Conservation (phyloP, 2,329 filamentous ascomycete genomes). For the Pseudogymnoascus sp. region DNA sequence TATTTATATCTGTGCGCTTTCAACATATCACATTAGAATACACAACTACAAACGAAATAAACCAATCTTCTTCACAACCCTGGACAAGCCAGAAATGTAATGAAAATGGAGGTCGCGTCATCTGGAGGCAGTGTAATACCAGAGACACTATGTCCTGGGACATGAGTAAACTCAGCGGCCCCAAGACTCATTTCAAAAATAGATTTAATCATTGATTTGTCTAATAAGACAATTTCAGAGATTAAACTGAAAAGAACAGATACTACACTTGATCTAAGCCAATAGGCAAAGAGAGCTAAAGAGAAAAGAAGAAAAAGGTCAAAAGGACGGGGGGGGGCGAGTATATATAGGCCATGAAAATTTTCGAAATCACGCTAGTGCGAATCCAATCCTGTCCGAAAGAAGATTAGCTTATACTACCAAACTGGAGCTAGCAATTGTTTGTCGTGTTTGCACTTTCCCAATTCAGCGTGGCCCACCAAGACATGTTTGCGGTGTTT, state of each 20-base stretch:
- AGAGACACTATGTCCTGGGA: slow-evolving; percentile 58
- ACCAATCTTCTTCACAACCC: slow-evolving; percentile 46
- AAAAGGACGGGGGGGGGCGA: neutral
- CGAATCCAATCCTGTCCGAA: neutral
- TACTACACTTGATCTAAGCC: slow-evolving; percentile 92
- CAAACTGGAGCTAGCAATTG: neutral
- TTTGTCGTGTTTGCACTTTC: slow-evolving; percentile 6
- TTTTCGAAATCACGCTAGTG: slow-evolving; percentile 4
- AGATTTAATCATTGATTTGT: slow-evolving; percentile 70
- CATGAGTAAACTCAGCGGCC: slow-evolving; percentile 67
- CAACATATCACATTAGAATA: neutral
- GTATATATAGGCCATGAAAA: neutral
- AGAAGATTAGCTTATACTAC: neutral
- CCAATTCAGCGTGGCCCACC: neutral
- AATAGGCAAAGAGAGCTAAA: slow-evolving; percentile 48
- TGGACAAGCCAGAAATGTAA: slow-evolving; percentile 45
- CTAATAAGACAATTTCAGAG: slow-evolving; percentile 70
- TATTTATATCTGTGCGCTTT: no score
- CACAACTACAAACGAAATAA: neutral
- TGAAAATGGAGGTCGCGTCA: slow-evolving; percentile 57
- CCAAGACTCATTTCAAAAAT: slow-evolving; percentile 56
- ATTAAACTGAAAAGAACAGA: slow-evolving; percentile 98
- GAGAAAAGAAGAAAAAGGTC: slow-evolving; percentile 21
- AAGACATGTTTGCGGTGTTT: neutral
- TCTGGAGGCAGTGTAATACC: slow-evolving; percentile 67